These are phyloP conservation scores for Triangularia setosa DNA, from an alignment of 2,329 filamentous ascomycete genomes.

Conservation along the genomic window DNA sequence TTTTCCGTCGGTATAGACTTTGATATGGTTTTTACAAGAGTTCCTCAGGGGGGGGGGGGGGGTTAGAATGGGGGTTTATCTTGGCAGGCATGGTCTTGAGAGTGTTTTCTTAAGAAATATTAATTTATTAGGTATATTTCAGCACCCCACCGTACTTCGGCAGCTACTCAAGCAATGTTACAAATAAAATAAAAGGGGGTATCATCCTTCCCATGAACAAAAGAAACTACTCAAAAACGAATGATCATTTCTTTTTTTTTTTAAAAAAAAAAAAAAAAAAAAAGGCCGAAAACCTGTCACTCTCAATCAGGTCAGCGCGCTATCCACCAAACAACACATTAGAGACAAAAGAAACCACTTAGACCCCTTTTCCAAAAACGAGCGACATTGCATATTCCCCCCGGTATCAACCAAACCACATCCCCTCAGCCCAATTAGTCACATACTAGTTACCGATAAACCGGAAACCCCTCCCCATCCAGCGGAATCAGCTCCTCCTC, in stretches of 20 bases:
- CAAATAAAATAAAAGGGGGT: neutral
- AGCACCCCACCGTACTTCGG: neutral
- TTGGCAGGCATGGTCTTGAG: too few relatives aligned
- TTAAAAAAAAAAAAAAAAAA: neutral
- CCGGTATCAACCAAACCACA: neutral
- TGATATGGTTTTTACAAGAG: too few relatives aligned
- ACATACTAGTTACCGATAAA: conserved; percentile 9
- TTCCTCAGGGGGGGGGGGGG: too few relatives aligned
- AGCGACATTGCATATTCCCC: conserved; percentile 1
- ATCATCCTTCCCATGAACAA: neutral
- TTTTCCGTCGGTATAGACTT: neutral
- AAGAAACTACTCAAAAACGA: neutral
- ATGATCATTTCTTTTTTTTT: neutral
- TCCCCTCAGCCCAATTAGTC: neutral
- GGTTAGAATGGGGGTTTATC: too few relatives aligned
- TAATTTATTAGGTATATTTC: neutral
- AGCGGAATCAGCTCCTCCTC: conserved; percentile 10
- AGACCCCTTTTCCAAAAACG: neutral
- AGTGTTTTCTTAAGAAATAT: too few relatives aligned
- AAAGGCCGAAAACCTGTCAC: neutral
- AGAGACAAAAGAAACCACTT: neutral
- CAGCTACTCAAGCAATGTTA: neutral
- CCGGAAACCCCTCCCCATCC: conserved; percentile 19
- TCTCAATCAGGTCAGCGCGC: neutral
- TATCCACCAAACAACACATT: neutral